Evolutionary conservation across 495 filamentous ascomycete species (phyloP).

Genomic region (Pyrenopolyporus hunteri): DNA sequence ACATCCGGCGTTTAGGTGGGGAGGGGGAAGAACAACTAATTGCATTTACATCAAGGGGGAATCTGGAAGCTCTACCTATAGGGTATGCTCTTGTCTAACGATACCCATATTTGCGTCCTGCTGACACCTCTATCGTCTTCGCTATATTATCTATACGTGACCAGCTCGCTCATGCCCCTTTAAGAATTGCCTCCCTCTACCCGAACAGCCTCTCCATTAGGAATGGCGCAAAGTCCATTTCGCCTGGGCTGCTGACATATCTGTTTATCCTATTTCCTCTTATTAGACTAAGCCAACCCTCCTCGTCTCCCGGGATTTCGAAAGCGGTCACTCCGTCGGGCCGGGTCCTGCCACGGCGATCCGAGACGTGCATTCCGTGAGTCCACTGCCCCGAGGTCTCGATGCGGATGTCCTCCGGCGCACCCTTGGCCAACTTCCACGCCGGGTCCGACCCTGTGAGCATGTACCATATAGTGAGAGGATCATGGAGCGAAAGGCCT

Average conservation of each 20-base stretch:
- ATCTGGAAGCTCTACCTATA: slow-evolving; percentile 31
- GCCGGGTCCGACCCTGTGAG: slow-evolving; percentile 60
- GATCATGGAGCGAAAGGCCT: slow-evolving; percentile 82
- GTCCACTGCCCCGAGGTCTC: slow-evolving; percentile 95
- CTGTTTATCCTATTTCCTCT: slow-evolving; percentile 80
- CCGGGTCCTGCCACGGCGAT: slow-evolving; percentile 68
- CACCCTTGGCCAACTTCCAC: slow-evolving; percentile 53
- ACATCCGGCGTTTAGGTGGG: slow-evolving; percentile 36
- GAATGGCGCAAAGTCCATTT: slow-evolving; percentile 56
- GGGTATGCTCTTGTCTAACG: slow-evolving; percentile 45
- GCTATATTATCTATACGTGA: slow-evolving; percentile 34
- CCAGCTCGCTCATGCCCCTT: slow-evolving; percentile 9
- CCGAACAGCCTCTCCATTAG: slow-evolving; percentile 58
- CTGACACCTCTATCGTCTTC: slow-evolving; percentile 32
- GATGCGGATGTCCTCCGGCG: slow-evolving; percentile 76
- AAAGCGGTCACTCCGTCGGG: slow-evolving; percentile 59
- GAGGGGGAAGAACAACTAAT: slow-evolving; percentile 13
- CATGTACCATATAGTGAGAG: slow-evolving; percentile 86
- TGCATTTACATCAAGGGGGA: slow-evolving; percentile 32
- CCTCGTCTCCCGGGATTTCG: slow-evolving; percentile 66
- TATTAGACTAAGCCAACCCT: slow-evolving; percentile 71
- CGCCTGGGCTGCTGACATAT: slow-evolving; percentile 65
- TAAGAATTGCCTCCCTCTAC: slow-evolving; percentile 12
- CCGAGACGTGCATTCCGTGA: slow-evolving; percentile 84
- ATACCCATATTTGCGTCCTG: slow-evolving; percentile 40